Conservation (phyloP, 768 basidiomycete genomes). For the Tephrocybe sp. region DNA sequence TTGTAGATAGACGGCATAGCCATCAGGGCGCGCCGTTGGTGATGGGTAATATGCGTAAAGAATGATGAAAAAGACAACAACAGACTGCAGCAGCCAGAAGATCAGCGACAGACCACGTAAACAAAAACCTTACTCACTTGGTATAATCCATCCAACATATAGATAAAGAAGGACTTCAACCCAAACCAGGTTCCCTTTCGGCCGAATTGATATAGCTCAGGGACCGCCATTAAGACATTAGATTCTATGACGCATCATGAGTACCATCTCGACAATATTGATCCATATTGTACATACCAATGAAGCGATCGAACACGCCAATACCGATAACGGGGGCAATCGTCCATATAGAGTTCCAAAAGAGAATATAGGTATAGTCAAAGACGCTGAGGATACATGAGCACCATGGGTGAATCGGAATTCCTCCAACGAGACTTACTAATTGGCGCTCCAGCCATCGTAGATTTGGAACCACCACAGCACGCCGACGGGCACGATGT, state of each 20-base stretch:
- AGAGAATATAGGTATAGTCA: slow-evolving; percentile 88
- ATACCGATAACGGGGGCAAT: slow-evolving; percentile 90
- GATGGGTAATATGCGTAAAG: slow-evolving; percentile 69
- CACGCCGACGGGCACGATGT: slow-evolving; percentile 89
- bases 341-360: slow-evolving; percentile 98
- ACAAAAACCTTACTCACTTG: slow-evolving; percentile 15
- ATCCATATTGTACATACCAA: slow-evolving; percentile 43
- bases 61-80: slow-evolving; percentile 84
- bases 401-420: slow-evolving; percentile 10
- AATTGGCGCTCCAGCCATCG: slow-evolving; percentile 92
- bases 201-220: slow-evolving; percentile 86
- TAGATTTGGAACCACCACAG: slow-evolving; percentile 99
- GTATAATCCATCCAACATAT: slow-evolving; percentile 20
- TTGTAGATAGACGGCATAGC: slow-evolving; percentile 66
- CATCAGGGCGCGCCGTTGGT: slow-evolving; percentile 74
- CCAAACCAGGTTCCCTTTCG: slow-evolving; percentile 82
- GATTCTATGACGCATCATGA: slow-evolving; percentile 47
- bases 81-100: slow-evolving; percentile 50
- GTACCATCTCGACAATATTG: neutral
- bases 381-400: slow-evolving; percentile 43
- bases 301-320: slow-evolving; percentile 89
- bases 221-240: slow-evolving; percentile 82
- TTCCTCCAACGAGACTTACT: slow-evolving; percentile 46
- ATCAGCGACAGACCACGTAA: neutral
- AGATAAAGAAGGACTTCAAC: slow-evolving; percentile 51